phyloP scores from a whole-genome alignment of 1,284 basidiomycete genomes.

The Gymnopus androsaceus region DNA sequence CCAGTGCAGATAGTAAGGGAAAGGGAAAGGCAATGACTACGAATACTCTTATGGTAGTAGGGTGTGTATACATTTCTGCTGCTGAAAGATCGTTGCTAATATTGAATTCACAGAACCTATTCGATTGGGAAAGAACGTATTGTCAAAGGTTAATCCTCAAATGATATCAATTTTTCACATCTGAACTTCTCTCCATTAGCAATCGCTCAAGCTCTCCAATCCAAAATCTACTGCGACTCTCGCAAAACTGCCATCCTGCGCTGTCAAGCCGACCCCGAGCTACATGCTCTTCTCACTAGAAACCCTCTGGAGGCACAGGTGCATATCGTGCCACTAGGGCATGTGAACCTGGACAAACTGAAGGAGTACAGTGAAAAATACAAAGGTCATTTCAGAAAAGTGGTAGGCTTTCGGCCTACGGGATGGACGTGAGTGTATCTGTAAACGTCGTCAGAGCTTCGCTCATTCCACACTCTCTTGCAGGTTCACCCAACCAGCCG shows the following conservation, averaged over 20 bases:
- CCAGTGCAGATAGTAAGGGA: slow-evolving; percentile 20
- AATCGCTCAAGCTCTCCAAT: slow-evolving; percentile 78
- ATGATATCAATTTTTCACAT: not conserved
- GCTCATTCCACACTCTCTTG: slow-evolving; percentile 10
- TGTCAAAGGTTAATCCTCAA: slow-evolving; percentile 57
- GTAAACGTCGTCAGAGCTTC: not conserved
- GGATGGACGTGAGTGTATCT: slow-evolving; percentile 81
- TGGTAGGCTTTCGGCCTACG: slow-evolving; percentile 88
- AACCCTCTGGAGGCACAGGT: slow-evolving; percentile 81
- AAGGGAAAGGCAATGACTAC: slow-evolving; percentile 33
- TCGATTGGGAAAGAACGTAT: slow-evolving; percentile 97
- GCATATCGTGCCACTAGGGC: slow-evolving; percentile 82
- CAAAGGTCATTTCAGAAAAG: slow-evolving; percentile 72
- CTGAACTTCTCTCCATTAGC: slow-evolving; percentile 41
- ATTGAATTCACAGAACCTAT: slow-evolving; percentile 68
- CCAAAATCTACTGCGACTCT: slow-evolving; percentile 90
- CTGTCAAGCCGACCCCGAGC: slow-evolving; percentile 82
- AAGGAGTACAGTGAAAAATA: slow-evolving; percentile 78
- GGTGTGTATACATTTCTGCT: slow-evolving; percentile 47
- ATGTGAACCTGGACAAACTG: slow-evolving; percentile 79
- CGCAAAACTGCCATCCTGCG: slow-evolving; percentile 80
- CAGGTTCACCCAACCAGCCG: slow-evolving; percentile 75
- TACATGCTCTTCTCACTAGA: slow-evolving; percentile 77
- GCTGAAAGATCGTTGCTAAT: slow-evolving; percentile 5
- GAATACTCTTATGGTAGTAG: slow-evolving; percentile 78